Base-by-base conservation (phyloP, 2,329 filamentous ascomycete genomes). In the Tolypocladium ophioglossoides region DNA sequence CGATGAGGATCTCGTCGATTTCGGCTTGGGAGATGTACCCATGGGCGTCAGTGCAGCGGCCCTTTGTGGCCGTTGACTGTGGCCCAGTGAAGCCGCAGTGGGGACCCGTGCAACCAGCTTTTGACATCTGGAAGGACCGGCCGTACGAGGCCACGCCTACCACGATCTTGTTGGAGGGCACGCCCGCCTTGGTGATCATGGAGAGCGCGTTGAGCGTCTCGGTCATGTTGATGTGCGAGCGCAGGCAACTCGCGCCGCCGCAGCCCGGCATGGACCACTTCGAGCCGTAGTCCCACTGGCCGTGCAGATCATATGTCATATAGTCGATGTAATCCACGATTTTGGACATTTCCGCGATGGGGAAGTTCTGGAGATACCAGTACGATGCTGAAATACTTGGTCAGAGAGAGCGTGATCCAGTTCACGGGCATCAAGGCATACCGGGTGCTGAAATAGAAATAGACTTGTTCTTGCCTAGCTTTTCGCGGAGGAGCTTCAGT, bases 231-330 rank as follows among this genome's bases (percentile, higher is more conserved):
- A 73, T 55, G 20, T 72, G 68, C 1, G 61, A 64, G 6, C 67
- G 62, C 0, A 73, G 63, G 53, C 68, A 72, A 52, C 67, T 68
- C 5, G 66, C 68, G 6, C 48, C 54, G 0, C 24, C 34, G 34
- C 67, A 71, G 5, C 63, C 64, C 52, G 38, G 54, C 63, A 7
- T 55, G 39, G 48, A 71, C 54, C 54, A 20, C 20, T 50, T n/a
- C n/a, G 18, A 57, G 55, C 41, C 69, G 14, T 37, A 37, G 35
- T 37, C 68, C 71, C 63, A 68, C 54, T 68, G 61, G 2, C 67
- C 68, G n/a, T 70, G 67, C 0, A 70, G 53, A 47, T 70, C 67
- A 16, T 70, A 70, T 18, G 67, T 68, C 64, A 70, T 70, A 32
- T 62, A 70, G 14, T 71, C 59, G 14, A 71, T 64, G 40, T 72